Conservation (phyloP, 2,329 filamentous ascomycete genomes). For the Hansfordia pulvinata region DNA sequence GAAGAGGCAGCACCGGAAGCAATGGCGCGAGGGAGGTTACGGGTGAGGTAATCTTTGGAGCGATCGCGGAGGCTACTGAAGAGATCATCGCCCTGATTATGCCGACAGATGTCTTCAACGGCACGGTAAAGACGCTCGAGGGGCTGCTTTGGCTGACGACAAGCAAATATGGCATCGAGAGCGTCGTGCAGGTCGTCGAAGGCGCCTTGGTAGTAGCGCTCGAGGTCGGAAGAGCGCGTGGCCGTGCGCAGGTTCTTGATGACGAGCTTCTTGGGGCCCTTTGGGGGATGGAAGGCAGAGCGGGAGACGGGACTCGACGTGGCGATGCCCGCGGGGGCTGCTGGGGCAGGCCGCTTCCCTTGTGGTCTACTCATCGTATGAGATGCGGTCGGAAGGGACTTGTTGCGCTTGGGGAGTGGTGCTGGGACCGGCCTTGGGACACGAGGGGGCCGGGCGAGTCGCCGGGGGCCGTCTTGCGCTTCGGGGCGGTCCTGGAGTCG, state of each 20-base stretch:
- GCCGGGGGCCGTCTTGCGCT: conserved; percentile 9
- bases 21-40: conserved; percentile 40
- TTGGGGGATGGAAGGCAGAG: conserved; percentile 53
- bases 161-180: conserved; percentile 58
- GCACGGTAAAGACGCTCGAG: conserved; percentile 81
- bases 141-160: conserved; percentile 51
- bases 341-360: neutral
- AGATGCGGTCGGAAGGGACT: too few species aligned
- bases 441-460: conserved; percentile 1
- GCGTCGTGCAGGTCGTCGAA: conserved; percentile 64
- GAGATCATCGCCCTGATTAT: conserved; percentile 56
- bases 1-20: conserved; percentile 33
- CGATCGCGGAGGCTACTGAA: conserved; percentile 51
- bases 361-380: neutral
- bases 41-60: conserved; percentile 55
- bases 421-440: neutral
- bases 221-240: conserved; percentile 45
- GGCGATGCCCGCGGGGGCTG: conserved; percentile 22
- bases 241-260: conserved; percentile 77
- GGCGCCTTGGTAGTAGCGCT: conserved; percentile 65
- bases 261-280: conserved; percentile 73
- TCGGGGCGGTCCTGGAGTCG: conserved; percentile 12
- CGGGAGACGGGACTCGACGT: conserved; percentile 29
- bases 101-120: conserved; percentile 82
- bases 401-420: conserved; percentile 12